Percentiles rank a stretch among this genome's conserved stretches.
These are phyloP conservation scores for Monascus ruber DNA, from an alignment of 2,329 filamentous ascomycete genomes.

Conservation along the genomic window DNA sequence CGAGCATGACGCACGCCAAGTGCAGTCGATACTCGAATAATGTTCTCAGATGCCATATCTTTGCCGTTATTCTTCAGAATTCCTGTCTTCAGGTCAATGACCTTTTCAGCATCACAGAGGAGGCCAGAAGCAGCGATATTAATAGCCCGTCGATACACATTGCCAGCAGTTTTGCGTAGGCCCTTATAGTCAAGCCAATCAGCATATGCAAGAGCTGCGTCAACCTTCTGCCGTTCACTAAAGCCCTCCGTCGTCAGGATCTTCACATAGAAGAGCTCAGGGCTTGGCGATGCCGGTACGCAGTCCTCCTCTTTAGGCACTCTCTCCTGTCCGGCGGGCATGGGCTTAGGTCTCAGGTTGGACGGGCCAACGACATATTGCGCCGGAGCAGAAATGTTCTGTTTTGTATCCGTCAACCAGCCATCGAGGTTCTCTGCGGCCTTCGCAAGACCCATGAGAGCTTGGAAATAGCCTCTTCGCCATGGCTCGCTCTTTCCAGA, in stretches of 20 bases:
- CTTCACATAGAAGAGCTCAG: constrained; percentile 69
- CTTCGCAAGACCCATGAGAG: constrained; percentile 64
- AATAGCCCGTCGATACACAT: constrained; percentile 65
- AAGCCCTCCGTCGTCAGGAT: constrained; percentile 74
- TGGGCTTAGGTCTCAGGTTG: constrained; percentile 66
- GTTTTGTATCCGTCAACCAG: constrained; percentile 59
- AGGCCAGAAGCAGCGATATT: constrained; percentile 56
- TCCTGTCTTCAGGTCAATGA: constrained; percentile 52
- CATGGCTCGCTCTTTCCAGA: constrained; percentile 68
- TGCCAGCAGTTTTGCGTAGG: constrained; percentile 51
- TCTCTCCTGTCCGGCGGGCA: constrained; percentile 49
- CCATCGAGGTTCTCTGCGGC: constrained; percentile 73
- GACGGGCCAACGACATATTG: constrained; percentile 70
- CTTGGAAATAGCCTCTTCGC: constrained; percentile 75
- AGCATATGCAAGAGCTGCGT: constrained; percentile 72
- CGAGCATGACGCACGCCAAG: constrained; percentile 68
- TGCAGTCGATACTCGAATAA: constrained; percentile 64
- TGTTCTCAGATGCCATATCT: constrained; percentile 54
- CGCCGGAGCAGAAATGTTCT: constrained; percentile 56
- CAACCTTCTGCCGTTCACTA: constrained; percentile 62
- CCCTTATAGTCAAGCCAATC: constrained; percentile 75
- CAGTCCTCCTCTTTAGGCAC: constrained; percentile 67
- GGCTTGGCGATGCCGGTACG: constrained; percentile 53
- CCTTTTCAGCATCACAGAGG: constrained; percentile 29
- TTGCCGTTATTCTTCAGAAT: constrained; percentile 50